Conservation (phyloP, 352 stramenopile species). For the Phytophthora citrophthora region DNA sequence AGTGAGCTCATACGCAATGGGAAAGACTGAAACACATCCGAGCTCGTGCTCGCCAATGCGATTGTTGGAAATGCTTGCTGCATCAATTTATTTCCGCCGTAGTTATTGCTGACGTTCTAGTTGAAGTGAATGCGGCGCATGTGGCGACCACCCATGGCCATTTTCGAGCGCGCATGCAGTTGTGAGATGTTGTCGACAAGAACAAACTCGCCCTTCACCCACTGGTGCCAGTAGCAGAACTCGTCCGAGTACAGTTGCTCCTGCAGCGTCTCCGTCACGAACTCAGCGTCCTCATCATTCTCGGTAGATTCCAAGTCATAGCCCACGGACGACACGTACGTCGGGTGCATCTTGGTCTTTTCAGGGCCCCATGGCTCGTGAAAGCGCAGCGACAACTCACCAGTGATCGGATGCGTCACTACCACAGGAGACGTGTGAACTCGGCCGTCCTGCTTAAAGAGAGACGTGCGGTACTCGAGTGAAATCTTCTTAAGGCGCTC, state of each 20-base stretch:
- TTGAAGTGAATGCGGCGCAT: slow-evolving; percentile 33
- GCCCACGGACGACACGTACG: slow-evolving; percentile 23
- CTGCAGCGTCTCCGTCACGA: slow-evolving; percentile 19
- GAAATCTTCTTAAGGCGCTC: slow-evolving; percentile 32
- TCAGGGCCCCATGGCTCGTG: slow-evolving; percentile 27
- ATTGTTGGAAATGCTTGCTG: background rate
- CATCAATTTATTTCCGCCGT: too few relatives aligned
- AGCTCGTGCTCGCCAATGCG: slow-evolving; percentile 6
- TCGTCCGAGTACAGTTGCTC: slow-evolving; percentile 22
- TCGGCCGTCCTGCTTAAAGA: slow-evolving; percentile 5
- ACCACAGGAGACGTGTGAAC: slow-evolving; percentile 25
- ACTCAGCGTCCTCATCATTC: slow-evolving; percentile 28
- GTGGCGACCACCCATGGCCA: slow-evolving; percentile 19
- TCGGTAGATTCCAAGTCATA: slow-evolving; percentile 17
- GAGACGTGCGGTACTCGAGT: slow-evolving; percentile 20
- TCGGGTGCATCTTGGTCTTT: slow-evolving; percentile 33
- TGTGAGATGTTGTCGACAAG: slow-evolving; percentile 30
- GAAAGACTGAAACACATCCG: slow-evolving; percentile 17
- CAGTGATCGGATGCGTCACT: slow-evolving; percentile 19
- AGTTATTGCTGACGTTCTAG: background rate
- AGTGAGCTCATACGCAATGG: slow-evolving; percentile 11
- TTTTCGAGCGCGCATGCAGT: slow-evolving; percentile 20
- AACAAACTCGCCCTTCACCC: slow-evolving; percentile 33
- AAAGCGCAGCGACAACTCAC: slow-evolving; percentile 16
- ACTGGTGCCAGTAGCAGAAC: slow-evolving; percentile 20